These are phyloP conservation scores for Dactylellina drechsleri DNA, from an alignment of 2,329 filamentous ascomycete species.

Conservation along the genomic window DNA sequence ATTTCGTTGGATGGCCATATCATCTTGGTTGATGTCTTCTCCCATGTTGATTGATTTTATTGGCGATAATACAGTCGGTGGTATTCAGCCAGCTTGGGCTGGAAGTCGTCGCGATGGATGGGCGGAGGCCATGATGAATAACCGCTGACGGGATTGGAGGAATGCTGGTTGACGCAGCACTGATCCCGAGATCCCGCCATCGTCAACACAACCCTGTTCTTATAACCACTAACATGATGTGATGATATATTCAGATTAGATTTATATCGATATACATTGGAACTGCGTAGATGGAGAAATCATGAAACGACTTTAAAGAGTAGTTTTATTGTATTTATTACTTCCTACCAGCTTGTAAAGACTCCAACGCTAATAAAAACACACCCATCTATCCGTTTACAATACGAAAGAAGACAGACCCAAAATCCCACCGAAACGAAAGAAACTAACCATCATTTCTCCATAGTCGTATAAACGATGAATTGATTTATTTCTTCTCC, in stretches of 20 bases:
- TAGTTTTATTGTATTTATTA: too few species aligned
- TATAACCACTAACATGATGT: too few species aligned
- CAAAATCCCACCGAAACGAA: conserved; percentile 4
- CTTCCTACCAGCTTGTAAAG: background rate
- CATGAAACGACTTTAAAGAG: too few species aligned
- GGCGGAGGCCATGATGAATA: background rate
- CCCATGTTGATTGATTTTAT: background rate
- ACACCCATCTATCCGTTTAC: conserved; percentile 8
- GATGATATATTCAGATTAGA: background rate
- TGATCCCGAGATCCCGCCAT: too few species aligned
- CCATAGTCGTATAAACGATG: too few species aligned
- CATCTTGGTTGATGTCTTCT: background rate
- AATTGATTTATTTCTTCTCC: conserved; percentile 50
- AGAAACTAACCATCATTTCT: background rate
- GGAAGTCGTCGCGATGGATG: background rate
- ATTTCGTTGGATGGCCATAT: background rate
- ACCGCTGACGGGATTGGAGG: too few species aligned
- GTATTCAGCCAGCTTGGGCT: background rate
- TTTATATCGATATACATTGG: background rate
- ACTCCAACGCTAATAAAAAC: conserved; percentile 15
- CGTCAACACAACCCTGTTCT: too few species aligned
- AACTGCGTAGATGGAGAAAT: too few species aligned
- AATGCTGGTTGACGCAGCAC: too few species aligned
- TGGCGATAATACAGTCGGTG: background rate
- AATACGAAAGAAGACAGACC: background rate